Base-by-base conservation (phyloP, 768 basidiomycete genomes). In the Galerina sulciceps region DNA sequence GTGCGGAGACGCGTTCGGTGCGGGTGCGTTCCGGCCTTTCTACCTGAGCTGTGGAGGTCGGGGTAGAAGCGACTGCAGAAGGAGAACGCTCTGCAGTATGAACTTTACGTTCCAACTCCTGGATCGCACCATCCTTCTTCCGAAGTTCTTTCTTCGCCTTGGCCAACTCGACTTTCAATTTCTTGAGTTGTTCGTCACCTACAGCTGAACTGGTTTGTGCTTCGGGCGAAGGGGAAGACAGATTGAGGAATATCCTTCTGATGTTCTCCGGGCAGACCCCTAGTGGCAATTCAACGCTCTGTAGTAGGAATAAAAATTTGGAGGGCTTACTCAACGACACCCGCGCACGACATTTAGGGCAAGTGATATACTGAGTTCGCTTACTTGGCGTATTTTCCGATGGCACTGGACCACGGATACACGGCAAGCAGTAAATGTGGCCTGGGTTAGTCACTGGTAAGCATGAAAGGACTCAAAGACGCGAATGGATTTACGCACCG, bases 371-470 rank as follows among this genome's bases (percentile, higher is more conserved):
- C 8, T 44, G 36, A 15, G 6, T 18, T 10, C 51, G 35, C 6
- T 42, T 36, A 31, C 26, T 31, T 31, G 5, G 26, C 18, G 43
- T 47, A 6, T 20, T 41, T 35, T 15, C 35, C 34, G 26, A 17
- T 17, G 11, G 2, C 13, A 58, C 26, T 8, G 8, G 38, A 13
- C 36, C 36, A 13, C 49, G 20, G n/a, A 53, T 20, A 23, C 58
- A 59, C 14, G 45, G 10, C 9, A 1, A 14, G 52, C 58, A 59
- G 18, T 47, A 59, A 31, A 59, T 59, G 38, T 59, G 58, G 36
- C 58, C 58, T 54, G 31, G 43, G 26, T 18, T 26, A 13, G 6
- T 0, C 3, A 13, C 15, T 17, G 38, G 17, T 8, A 10, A 14
- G n/a, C 14, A 38, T 20, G 41, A 20, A 20, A 10, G 17, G 41